Conservation (phyloP, 257 asterid species). For the Solanum bulbocastanum region DNA sequence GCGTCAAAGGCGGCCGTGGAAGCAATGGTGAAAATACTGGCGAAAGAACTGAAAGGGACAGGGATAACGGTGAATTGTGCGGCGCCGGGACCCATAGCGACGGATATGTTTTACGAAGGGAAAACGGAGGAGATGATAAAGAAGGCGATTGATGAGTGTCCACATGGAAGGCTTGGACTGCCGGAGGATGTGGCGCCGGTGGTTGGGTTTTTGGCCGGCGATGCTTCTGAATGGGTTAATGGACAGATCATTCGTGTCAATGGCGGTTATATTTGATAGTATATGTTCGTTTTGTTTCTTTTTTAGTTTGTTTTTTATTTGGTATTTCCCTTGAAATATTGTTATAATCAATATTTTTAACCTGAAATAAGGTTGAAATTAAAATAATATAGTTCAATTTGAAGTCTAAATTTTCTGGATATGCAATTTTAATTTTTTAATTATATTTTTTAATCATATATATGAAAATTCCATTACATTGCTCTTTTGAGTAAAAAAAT, state of each 20-base stretch:
- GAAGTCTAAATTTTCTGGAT: neutral
- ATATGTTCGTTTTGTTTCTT: neutral
- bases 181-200: constrained; percentile 46
- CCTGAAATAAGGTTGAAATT: neutral
- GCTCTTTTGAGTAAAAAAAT: too few species aligned
- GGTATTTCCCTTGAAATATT: neutral
- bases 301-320: neutral
- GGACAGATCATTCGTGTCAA: constrained; percentile 39
- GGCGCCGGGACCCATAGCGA: constrained; percentile 59
- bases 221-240: constrained; percentile 59
- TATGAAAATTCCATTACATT: too few species aligned
- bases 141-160: constrained; percentile 30
- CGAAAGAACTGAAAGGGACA: constrained; percentile 68
- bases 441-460: too few species aligned
- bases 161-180: constrained; percentile 53
- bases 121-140: constrained; percentile 42
- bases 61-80: constrained; percentile 56
- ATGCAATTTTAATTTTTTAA: too few species aligned
- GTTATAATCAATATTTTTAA: neutral
- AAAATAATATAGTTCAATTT: neutral
- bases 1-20: constrained; percentile 81
- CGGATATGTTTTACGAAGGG: constrained; percentile 55
- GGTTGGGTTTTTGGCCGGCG: constrained; percentile 48
- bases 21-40: constrained; percentile 55
- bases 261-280: constrained; percentile 16